Conservation (phyloP, 2,329 filamentous ascomycete species). For the Scytalidium lignicola region DNA sequence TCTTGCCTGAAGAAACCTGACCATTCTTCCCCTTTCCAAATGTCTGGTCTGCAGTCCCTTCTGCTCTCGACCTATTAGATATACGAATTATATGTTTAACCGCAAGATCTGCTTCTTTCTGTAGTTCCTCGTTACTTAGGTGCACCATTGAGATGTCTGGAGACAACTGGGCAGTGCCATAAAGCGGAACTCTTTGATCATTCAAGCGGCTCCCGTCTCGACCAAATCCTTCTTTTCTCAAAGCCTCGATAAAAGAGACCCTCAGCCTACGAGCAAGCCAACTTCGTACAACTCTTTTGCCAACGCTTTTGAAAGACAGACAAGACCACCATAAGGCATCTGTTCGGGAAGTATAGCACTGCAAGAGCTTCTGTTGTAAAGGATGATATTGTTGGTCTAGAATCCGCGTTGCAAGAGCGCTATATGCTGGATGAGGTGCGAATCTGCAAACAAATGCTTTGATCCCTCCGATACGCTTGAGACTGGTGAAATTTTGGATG, state of each 20-base stretch:
- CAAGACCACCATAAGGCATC: conserved; percentile 44
- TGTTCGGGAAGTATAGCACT: conserved; percentile 31
- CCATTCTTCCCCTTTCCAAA: not conserved
- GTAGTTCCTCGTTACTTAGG: conserved; percentile 19
- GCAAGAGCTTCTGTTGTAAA: conserved; percentile 31
- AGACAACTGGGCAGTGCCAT: conserved; percentile 31
- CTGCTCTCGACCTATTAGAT: not conserved
- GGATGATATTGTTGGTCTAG: conserved; percentile 19
- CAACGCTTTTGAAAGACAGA: conserved; percentile 22
- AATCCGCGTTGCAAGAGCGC: not conserved
- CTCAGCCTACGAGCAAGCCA: conserved; percentile 37
- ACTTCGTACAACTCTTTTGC: conserved; percentile 41
- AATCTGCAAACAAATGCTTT: not conserved
- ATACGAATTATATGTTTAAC: conserved; percentile 5
- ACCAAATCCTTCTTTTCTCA: conserved; percentile 41
- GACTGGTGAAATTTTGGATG: not conserved
- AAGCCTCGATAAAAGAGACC: conserved; percentile 37
- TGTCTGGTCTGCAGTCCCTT: not conserved
- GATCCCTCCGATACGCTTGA: not conserved
- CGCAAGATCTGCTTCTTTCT: conserved; percentile 19
- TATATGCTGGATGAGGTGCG: not conserved
- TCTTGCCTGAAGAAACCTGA: not conserved
- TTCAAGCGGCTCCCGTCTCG: conserved; percentile 17
- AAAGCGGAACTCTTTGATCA: conserved; percentile 21
- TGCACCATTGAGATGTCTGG: conserved; percentile 16